Conservation (phyloP, 208 protist species). For the Leptomonas pyrrhocoris region DNA sequence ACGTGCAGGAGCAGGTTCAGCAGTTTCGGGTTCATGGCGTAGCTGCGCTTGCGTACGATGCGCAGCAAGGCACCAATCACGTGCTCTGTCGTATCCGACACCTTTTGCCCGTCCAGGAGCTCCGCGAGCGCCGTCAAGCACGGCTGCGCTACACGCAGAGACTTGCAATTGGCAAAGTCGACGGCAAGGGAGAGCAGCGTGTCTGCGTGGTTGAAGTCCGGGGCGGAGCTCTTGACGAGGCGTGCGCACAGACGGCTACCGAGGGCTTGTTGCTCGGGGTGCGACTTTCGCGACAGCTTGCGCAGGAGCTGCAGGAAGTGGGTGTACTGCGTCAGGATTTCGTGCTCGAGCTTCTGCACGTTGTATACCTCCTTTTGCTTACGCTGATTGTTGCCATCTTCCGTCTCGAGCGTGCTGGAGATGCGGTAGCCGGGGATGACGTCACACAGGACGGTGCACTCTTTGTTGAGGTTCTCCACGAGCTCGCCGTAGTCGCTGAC, state of each 20-base stretch:
- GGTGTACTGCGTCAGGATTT: conserved; percentile 90
- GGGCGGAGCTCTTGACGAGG: conserved; percentile 75
- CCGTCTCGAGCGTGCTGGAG: conserved; percentile 73
- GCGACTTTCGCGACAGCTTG: conserved; percentile 80
- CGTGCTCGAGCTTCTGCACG: conserved; percentile 90
- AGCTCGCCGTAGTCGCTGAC: conserved; percentile 85
- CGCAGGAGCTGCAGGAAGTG: conserved; percentile 93
- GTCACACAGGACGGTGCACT: conserved; percentile 88
- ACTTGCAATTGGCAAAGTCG: conserved; percentile 90
- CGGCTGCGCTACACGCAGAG: conserved; percentile 86
- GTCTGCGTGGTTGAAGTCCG: conserved; percentile 91
- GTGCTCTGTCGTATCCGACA: conserved; percentile 85
- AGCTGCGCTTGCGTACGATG: conserved; percentile 91
- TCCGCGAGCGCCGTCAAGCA: conserved; percentile 74
- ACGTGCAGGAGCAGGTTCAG: conserved; percentile 88
- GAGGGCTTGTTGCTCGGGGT: conserved; percentile 93
- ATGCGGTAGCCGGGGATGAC: conserved; percentile 91
- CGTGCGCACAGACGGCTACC: conserved; percentile 86
- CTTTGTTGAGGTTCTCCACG: conserved; percentile 84
- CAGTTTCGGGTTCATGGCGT: conserved; percentile 93
- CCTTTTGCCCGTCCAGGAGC: conserved; percentile 86
- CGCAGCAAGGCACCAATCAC: conserved; percentile 78
- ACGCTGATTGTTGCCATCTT: conserved; percentile 78
- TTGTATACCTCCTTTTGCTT: conserved; percentile 93
- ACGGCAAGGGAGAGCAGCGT: conserved; percentile 78